Evolutionary conservation across 192 early-diverging fungal genomes (phyloP), one percentile per base, ranked within the genome.

Genomic region (Coemansia sp.): DNA sequence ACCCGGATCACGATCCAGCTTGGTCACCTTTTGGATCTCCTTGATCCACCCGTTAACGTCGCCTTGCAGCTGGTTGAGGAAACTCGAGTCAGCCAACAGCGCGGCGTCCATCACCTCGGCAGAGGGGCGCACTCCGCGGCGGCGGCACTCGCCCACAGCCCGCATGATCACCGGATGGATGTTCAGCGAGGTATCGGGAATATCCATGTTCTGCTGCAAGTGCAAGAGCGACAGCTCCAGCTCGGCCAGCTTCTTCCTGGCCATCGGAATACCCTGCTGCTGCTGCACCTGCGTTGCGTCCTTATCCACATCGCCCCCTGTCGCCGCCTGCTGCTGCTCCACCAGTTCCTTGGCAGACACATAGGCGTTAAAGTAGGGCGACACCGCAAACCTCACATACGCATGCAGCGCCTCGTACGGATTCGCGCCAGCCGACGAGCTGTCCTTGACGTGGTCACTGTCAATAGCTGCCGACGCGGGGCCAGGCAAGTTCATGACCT

Each of bases 11-110:
- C 98, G 89, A 46, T 88, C 85, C 56, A 99, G 88, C 71, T 95
- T 93, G 44, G 97, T 98, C 17, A 99, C 97, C 70, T 98, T 98
- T 70, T 99, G 96, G 74, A 99, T 99, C 77, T 99, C 98, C 72
- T 95, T 96, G 78, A 98, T 94, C 98, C 98, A 99, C 6, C 90
- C 91, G 68, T 99, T 98, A 39, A 99, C 97, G 67, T 96, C 94
- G 60, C 86, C 84, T 77, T 98, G 97, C 46, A 99, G 86, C 71
- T 91, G 90, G 83, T 99, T 99, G 27, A 99, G 81, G 59, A 99
- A 94, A 4, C 85, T 76, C 2, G 94, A 93, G 67, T 99, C 95
- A 2, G 86, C 84, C 35, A 93, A 84, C 48, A 91, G 81, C 24
- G 83, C 84, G 0, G 88, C 75, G 17, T 90, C 90, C 24, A 98